Evolutionary conservation across 176 grass and related monocot genomes (phyloP).

Genomic region (Carex pumila): DNA sequence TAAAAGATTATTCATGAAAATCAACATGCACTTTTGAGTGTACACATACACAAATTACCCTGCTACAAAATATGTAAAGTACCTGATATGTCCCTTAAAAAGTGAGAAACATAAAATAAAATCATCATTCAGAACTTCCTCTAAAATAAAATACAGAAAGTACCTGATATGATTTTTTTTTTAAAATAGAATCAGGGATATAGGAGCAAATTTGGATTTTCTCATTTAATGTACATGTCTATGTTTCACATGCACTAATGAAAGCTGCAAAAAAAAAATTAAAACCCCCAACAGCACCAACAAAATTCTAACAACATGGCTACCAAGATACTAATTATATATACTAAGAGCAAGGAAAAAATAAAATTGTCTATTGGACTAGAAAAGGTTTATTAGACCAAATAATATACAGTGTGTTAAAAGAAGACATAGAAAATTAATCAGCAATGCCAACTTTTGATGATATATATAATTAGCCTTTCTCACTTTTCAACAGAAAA

Average conservation of each 20-base stretch:
- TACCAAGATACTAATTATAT: neutral
- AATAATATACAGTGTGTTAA: neutral
- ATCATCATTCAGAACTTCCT: too few relatives aligned
- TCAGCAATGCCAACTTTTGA: constrained; percentile 2
- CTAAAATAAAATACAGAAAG: too few relatives aligned
- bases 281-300: neutral
- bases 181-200: neutral
- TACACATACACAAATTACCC: neutral
- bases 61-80: neutral
- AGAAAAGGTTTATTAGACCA: neutral
- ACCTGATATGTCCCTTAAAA: neutral
- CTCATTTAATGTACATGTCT: neutral
- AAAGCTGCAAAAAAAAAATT: neutral
- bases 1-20: neutral
- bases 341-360: neutral
- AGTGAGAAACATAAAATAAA: neutral
- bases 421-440: neutral
- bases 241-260: neutral
- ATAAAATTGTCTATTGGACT: neutral
- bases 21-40: neutral
- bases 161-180: too few relatives aligned
- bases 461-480: constrained; percentile 10
- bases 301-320: neutral
- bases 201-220: neutral
- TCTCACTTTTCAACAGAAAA: constrained; percentile 12